Base-by-base conservation (phyloP, 495 filamentous ascomycete species). In the Filosporella fistucella region DNA sequence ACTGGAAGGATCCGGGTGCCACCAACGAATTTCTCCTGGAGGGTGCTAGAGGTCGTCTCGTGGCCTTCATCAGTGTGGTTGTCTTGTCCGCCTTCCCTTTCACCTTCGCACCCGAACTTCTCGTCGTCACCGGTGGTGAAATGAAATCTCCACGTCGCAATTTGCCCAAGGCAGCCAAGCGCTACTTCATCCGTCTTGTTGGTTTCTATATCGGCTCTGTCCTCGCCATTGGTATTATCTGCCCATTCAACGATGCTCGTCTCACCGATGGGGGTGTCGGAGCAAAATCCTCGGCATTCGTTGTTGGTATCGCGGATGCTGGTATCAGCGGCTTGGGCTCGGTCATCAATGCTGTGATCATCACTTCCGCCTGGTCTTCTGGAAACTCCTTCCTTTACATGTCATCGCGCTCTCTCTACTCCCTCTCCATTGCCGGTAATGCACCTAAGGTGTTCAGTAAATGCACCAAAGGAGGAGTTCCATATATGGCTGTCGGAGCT, bases 1-100 rank as follows among this genome's bases (percentile, higher is more conserved):
- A 83, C 67, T 94, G 88, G 88, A 71, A 74, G n/a, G 51, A 81
- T 13, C 88, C 88, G 7, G 88, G 85, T 3, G 62, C 66, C 11
- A 60, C 59, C 8, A 67, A 63, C 29, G 60, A 48, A 1, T 70
- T 60, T 26, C 53, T 68, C 8, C 54, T 26, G n/a, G 23, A 32
- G 16, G 68, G 69, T 16, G 47, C 61, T 36, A 59, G 53, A 8
- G 69, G 70, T 1, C 52, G 66, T 0, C 69, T 70, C 57, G 40
- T 68, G 2, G 67, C 64, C 2, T 57, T 70, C 35, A 47, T 64
- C 7, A 51, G 51, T 5, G 65, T 63, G 21, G 63, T 76, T 10
- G 70, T 77, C 7, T 61, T 70, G 30, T 67, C 67, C 18, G 72
- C 71, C 22, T 79, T 80, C 55, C 68, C 75, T 1, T 81, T 78